phyloP scores from a whole-genome alignment of 2,329 filamentous ascomycete genomes.

The Cyphellophora attinorum region DNA sequence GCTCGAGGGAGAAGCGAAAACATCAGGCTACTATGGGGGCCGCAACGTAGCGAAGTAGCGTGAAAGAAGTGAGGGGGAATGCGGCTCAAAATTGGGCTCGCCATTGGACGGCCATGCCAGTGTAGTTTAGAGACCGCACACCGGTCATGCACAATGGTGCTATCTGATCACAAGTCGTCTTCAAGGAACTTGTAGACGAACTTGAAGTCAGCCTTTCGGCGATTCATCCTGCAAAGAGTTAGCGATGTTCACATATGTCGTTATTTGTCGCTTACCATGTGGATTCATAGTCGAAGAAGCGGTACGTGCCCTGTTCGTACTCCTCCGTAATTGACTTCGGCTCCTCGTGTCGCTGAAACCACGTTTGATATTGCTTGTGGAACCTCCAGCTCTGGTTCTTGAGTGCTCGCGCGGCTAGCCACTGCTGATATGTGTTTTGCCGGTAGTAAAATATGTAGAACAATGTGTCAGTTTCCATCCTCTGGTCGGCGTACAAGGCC shows the following conservation, averaged over 20 bases:
- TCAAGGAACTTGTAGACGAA: slow-evolving; percentile 97
- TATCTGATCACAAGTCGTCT: slow-evolving; percentile 61
- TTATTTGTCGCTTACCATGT: slow-evolving; percentile 64
- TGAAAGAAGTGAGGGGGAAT: neutral
- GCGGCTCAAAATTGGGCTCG: slow-evolving; percentile 1
- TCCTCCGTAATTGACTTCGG: slow-evolving; percentile 98
- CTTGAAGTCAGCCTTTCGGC: slow-evolving; percentile 93
- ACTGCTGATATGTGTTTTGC: slow-evolving; percentile 92
- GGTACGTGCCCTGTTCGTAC: slow-evolving; percentile 96
- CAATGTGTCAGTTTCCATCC: slow-evolving; percentile 89
- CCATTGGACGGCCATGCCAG: too few relatives aligned
- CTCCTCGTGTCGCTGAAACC: slow-evolving; percentile 98
- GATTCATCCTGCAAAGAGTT: slow-evolving; percentile 97
- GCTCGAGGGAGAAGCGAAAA: too few relatives aligned
- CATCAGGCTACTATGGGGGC: neutral
- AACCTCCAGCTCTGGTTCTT: slow-evolving; percentile 99
- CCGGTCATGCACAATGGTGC: too few relatives aligned
- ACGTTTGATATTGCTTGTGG: slow-evolving; percentile 99
- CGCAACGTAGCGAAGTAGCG: neutral
- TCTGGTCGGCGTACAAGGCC: slow-evolving; percentile 60
- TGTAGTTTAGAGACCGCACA: too few relatives aligned
- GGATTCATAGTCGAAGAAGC: slow-evolving; percentile 98
- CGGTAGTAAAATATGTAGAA: slow-evolving; percentile 99
- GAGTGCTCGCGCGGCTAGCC: slow-evolving; percentile 86
- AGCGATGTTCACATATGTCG: too few relatives aligned